These are phyloP conservation scores for Hanseniaspora hatyaiensis DNA, from an alignment of 805 yeast genomes.

Conservation along the genomic window DNA sequence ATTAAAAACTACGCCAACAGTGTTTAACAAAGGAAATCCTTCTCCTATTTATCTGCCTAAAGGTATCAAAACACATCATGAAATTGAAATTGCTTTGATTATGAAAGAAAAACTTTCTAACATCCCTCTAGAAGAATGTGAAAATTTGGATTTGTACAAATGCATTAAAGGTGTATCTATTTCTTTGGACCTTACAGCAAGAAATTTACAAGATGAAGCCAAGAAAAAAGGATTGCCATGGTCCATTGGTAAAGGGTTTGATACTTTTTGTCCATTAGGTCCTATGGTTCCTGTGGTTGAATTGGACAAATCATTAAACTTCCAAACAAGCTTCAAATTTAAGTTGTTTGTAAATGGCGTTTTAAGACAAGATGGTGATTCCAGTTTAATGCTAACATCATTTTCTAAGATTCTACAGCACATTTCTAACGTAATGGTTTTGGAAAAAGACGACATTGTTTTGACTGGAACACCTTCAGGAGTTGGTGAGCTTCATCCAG, in stretches of 20 bases:
- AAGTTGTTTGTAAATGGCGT: conserved; percentile 51
- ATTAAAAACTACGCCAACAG: conserved; percentile 6
- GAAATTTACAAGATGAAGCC: conserved; percentile 91
- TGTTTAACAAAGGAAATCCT: conserved; percentile 28
- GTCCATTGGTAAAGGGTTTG: conserved; percentile 94
- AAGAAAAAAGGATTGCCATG: conserved; percentile 91
- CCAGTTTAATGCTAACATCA: conserved; percentile 77
- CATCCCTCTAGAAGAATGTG: conserved; percentile 47
- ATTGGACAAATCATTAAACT: conserved; percentile 50
- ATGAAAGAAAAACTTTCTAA: conserved; percentile 54
- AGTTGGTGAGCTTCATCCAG: conserved; percentile 73
- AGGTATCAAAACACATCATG: conserved; percentile 77
- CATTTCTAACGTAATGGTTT: conserved; percentile 81
- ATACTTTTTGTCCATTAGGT: conserved; percentile 87
- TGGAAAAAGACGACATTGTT: conserved; percentile 80
- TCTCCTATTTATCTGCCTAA: conserved; percentile 79
- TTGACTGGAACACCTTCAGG: conserved; percentile 97
- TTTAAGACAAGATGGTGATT: conserved; percentile 58
- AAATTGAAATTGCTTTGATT: conserved; percentile 78
- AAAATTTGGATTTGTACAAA: conserved; percentile 37
- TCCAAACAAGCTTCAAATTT: conserved; percentile 31
- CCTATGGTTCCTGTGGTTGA: conserved; percentile 50
- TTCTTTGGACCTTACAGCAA: conserved; percentile 87
- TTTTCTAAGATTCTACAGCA: conserved; percentile 68
- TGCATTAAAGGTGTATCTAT: conserved; percentile 78